A percentile compares a stretch with the other conserved stretches of the same genome.
Evolutionary conservation across 805 yeast genomes (phyloP).

Genomic region (Yarrowia alimentaria): DNA sequence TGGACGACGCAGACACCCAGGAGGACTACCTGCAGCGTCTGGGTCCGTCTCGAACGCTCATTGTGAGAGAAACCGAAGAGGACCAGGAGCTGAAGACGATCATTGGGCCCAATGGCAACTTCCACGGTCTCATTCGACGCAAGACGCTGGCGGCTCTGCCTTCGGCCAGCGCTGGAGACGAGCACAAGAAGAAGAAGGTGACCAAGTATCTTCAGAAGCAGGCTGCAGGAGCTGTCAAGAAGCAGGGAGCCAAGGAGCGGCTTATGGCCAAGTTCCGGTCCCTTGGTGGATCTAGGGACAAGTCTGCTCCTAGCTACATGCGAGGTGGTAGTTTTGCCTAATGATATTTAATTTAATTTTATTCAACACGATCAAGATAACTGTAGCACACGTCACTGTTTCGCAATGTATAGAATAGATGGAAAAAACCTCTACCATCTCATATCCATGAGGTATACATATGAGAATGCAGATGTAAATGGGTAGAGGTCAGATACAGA

Average conservation of each 20-base stretch:
- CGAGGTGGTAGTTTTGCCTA: conserved; percentile 18
- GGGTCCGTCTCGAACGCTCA: conserved; percentile 18
- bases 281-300: neutral
- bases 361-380: no score
- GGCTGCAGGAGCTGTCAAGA: neutral
- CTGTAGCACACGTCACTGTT: no score
- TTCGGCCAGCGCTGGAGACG: neutral
- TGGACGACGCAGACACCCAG: neutral
- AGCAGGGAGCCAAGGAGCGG: conserved; percentile 10
- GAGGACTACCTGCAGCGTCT: conserved; percentile 18
- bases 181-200: conserved; percentile 13
- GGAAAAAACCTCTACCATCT: no score
- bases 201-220: conserved; percentile 12
- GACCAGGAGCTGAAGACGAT: conserved; percentile 20
- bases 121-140: conserved; percentile 17
- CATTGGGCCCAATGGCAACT: conserved; percentile 21
- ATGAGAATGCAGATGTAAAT: no score
- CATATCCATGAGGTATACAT: no score
- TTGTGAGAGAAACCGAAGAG: conserved; percentile 12
- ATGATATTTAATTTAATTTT: no score
- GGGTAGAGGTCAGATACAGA: no score
- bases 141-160: conserved; percentile 14
- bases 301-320: conserved; percentile 5
- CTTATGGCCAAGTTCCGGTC: conserved; percentile 21
- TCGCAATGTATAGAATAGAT: no score